Evolutionary conservation across 2,329 filamentous ascomycete species (phyloP), one percentile per base, ranked within the genome.

Genomic region (Camillea tinctor): DNA sequence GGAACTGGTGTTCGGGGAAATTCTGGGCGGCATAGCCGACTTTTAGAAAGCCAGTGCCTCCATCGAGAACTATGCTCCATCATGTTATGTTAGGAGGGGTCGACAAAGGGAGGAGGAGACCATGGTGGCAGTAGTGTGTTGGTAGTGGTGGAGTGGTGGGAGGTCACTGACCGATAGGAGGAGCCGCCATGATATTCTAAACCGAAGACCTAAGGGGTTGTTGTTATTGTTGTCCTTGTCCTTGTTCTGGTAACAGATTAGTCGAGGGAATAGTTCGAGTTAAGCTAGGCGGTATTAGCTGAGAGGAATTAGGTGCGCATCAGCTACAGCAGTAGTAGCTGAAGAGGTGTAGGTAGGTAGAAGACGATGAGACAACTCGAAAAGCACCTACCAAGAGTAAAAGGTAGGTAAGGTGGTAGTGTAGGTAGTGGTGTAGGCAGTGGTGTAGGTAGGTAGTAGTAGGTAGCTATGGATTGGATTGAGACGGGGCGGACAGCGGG

Each of bases 11-110:
- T 81, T 98, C 95, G 77, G 95, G 95, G 81, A 99, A 99, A 84
- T 99, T 99, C 85, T 98, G 93, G 73, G 90, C 95, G 74, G 95
- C 95, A 83, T 98, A 99, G 78, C 95, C 95, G 81, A 97, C 95
- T 82, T 99, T 99, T 79, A 99, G 90, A 85, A 99, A 99, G 80
- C 95, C 95, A 76, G 95, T 99, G 80, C 95, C 95, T 85, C 95
- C 95, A 84, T 99, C 95, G 85, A 99, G 94, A 76, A 99, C 95
- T 98, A 68, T 36, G 59, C 57, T 40, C 54, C 50, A 62, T 53
- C 50, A 62, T 53, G 68, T 73, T 64, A 73, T n/a, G n/a, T n/a
- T n/a, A n/a, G n/a, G 68, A 58, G 54, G 40, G 52, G 66, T 52
- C 40, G 55, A 49, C 51, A 55, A 53, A 55, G 26, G 36, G 20